Percentiles rank a stretch among this genome's conserved stretches.
Conservation (phyloP, 1,139 yeast species). For the Scheffersomyces cryptocercus region DNA sequence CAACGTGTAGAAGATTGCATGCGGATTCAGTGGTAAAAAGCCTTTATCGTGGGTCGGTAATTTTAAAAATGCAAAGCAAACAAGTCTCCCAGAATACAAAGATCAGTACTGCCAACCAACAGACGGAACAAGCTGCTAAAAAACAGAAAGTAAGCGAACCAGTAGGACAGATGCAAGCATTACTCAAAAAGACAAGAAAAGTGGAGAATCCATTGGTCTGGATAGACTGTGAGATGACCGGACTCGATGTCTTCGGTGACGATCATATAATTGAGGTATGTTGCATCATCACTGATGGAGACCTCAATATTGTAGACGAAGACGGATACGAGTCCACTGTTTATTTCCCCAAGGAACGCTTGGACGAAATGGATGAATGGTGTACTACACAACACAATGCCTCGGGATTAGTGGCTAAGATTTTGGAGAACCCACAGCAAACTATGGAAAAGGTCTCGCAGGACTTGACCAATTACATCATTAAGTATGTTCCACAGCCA, state of each 20-base stretch:
- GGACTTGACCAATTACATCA: conserved; percentile 64
- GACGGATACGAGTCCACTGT: conserved; percentile 80
- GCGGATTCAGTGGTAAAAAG: too few relatives aligned
- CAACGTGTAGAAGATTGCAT: too few relatives aligned
- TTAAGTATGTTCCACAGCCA: conserved; percentile 52
- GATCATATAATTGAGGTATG: conserved; percentile 84
- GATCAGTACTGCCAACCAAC: too few relatives aligned
- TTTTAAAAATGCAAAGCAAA: background rate
- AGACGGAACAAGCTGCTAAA: background rate
- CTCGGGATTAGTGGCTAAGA: conserved; percentile 77
- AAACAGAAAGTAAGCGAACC: background rate
- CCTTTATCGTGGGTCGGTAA: background rate
- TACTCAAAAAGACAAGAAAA: background rate
- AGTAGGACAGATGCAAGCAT: background rate
- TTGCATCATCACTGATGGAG: conserved; percentile 83
- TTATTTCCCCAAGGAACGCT: conserved; percentile 61
- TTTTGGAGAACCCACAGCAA: conserved; percentile 53
- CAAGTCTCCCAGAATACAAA: background rate
- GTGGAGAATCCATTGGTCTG: conserved; percentile 60
- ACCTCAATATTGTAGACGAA: conserved; percentile 66
- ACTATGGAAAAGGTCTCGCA: conserved; percentile 60
- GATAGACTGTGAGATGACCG: conserved; percentile 92
- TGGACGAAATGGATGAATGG: conserved; percentile 85
- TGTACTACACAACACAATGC: conserved; percentile 75
- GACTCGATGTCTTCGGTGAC: conserved; percentile 71